phyloP scores from a whole-genome alignment of 306 rosid genomes.

The Quercus suber region DNA sequence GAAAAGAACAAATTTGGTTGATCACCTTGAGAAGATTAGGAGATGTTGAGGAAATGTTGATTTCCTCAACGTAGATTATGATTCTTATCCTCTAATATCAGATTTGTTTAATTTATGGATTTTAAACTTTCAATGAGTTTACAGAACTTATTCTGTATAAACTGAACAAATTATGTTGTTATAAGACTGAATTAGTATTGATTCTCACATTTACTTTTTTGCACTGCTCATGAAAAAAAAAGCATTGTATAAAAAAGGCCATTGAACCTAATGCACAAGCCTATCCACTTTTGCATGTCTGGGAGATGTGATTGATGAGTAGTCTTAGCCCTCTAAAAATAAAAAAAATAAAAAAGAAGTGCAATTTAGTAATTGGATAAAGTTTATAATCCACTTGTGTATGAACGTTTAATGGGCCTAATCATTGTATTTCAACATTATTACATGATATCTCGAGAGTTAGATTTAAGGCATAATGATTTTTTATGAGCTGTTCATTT shows the following conservation, averaged over 20 bases:
- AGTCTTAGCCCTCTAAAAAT: too few relatives aligned
- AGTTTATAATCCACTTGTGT: not conserved
- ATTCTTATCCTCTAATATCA: not conserved
- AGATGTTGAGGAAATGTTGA: not conserved
- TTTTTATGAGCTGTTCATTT: not conserved
- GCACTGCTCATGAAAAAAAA: too few relatives aligned
- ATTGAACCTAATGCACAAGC: too few relatives aligned
- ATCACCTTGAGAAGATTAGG: not conserved
- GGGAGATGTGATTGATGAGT: too few relatives aligned
- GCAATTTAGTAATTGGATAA: not conserved
- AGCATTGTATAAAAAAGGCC: too few relatives aligned
- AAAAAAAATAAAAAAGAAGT: too few relatives aligned
- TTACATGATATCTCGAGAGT: not conserved
- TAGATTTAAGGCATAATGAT: not conserved
- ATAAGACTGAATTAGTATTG: not conserved
- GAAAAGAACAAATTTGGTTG: not conserved
- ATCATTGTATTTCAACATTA: not conserved
- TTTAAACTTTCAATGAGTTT: not conserved
- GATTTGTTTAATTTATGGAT: not conserved
- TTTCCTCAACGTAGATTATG: not conserved
- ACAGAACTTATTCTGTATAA: not conserved
- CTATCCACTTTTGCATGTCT: too few relatives aligned
- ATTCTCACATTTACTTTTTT: too few relatives aligned
- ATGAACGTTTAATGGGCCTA: not conserved
- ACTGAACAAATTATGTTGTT: not conserved